A percentile compares a stretch with the other conserved stretches of the same genome.
phyloP scores from a whole-genome alignment of 2,329 filamentous ascomycete genomes.

The Cladosporium cucumerinum region DNA sequence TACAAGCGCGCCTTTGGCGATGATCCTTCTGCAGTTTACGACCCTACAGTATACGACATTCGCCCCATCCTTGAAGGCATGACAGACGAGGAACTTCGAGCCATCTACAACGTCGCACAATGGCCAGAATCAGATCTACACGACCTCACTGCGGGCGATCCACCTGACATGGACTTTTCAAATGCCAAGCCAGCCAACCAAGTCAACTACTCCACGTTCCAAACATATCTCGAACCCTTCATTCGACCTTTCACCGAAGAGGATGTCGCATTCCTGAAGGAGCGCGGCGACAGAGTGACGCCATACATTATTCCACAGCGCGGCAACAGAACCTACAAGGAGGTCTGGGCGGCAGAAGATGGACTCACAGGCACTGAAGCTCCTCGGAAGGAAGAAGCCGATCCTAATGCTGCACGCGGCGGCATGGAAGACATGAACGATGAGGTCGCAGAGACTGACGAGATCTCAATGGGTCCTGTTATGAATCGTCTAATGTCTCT shows the following conservation, averaged over 20 bases:
- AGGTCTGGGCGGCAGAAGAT: conserved; percentile 94
- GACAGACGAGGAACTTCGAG: conserved; percentile 78
- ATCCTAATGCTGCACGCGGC: conserved; percentile 79
- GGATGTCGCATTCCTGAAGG: conserved; percentile 86
- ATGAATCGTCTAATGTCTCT: conserved; percentile 75
- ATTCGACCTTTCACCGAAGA: conserved; percentile 88
- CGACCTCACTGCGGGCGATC: conserved; percentile 81
- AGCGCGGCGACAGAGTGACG: conserved; percentile 73
- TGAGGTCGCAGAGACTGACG: conserved; percentile 80
- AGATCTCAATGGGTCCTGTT: conserved; percentile 84
- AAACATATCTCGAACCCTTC: conserved; percentile 87
- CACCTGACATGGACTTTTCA: conserved; percentile 93
- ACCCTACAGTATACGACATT: conserved; percentile 94
- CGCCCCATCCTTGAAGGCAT: conserved; percentile 69
- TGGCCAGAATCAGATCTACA: conserved; percentile 79
- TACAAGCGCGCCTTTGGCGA: conserved; percentile 81
- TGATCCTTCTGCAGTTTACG: conserved; percentile 83
- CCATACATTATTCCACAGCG: conserved; percentile 85
- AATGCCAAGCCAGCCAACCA: conserved; percentile 90
- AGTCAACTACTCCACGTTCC: conserved; percentile 89
- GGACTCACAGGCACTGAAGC: conserved; percentile 72
- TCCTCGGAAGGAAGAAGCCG: conserved; percentile 60
- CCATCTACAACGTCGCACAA: conserved; percentile 80
- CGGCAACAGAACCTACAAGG: conserved; percentile 79
- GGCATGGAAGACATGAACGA: conserved; percentile 85